phyloP scores from a whole-genome alignment of 2,329 filamentous ascomycete species.

The Talaromyces sp. region DNA sequence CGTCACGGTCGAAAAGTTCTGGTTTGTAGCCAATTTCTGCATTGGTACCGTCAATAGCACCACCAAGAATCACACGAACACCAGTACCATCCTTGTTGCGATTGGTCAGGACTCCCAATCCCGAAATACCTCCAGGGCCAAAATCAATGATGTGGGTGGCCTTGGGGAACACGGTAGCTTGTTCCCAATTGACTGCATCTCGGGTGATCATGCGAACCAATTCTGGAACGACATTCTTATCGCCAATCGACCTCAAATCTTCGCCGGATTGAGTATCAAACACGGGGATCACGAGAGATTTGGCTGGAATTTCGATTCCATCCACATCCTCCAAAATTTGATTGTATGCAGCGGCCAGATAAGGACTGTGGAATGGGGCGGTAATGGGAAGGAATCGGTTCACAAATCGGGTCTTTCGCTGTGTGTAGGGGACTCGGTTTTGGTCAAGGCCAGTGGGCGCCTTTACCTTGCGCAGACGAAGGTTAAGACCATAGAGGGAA shows the following conservation, averaged over 20 bases:
- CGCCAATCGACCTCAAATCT: conserved; percentile 67
- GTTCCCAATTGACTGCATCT: conserved; percentile 93
- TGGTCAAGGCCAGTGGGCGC: conserved; percentile 96
- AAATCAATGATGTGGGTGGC: conserved; percentile 97
- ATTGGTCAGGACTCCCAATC: conserved; percentile 91
- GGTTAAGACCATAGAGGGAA: conserved; percentile 91
- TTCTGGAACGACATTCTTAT: conserved; percentile 76
- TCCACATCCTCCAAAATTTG: conserved; percentile 84
- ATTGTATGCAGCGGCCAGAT: conserved; percentile 74
- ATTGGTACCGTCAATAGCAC: conserved; percentile 85
- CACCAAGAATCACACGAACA: conserved; percentile 91
- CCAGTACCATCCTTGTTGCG: conserved; percentile 98
- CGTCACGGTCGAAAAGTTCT: conserved; percentile 93
- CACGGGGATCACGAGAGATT: conserved; percentile 74
- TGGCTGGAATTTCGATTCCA: conserved; percentile 69
- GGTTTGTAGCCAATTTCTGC: conserved; percentile 95
- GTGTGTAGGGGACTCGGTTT: conserved; percentile 86
- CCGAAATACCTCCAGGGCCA: conserved; percentile 92
- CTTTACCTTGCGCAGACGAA: conserved; percentile 93
- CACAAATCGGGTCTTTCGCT: conserved; percentile 93
- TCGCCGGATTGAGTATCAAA: conserved; percentile 86
- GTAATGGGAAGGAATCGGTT: conserved; percentile 98
- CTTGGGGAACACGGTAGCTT: conserved; percentile 80
- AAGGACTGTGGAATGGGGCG: conserved; percentile 96
- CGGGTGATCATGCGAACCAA: conserved; percentile 90